A percentile compares a stretch with the other conserved stretches of the same genome.
phyloP scores from a whole-genome alignment of 1,139 yeast species.

The Taphrina pruni region DNA sequence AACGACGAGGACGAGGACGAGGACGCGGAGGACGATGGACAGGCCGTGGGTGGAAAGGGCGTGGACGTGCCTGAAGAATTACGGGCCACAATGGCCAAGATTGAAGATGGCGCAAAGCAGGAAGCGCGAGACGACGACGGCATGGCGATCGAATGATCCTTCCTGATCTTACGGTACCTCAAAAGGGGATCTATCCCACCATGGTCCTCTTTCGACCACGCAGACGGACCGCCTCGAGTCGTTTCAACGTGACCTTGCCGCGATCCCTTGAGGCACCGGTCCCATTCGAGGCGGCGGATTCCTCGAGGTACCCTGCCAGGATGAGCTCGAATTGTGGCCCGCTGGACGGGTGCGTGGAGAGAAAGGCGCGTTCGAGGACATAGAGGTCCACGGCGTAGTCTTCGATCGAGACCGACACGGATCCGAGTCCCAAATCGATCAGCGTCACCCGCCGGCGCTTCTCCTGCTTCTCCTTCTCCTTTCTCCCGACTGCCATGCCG shows the following conservation, averaged over 20 bases:
- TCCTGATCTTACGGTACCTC: background rate
- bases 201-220: conserved; percentile 95
- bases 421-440: conserved; percentile 90
- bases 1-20: conserved; percentile 40
- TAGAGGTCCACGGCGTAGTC: conserved; percentile 96
- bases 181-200: conserved; percentile 63
- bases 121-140: conserved; percentile 35
- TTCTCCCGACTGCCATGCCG: background rate
- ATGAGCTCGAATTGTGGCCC: conserved; percentile 67
- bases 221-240: conserved; percentile 81
- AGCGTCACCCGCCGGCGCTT: conserved; percentile 55
- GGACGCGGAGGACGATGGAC: conserved; percentile 14
- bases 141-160: conserved; percentile 6
- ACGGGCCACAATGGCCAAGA: conserved; percentile 41
- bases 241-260: conserved; percentile 51
- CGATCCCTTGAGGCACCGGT: conserved; percentile 48
- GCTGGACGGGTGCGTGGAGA: conserved; percentile 86
- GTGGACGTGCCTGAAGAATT: conserved; percentile 19
- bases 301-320: conserved; percentile 65
- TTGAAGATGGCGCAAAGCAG: conserved; percentile 36
- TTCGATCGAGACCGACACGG: conserved; percentile 77
- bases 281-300: no score
- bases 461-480: no score
- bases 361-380: conserved; percentile 88
- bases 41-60: conserved; percentile 1